These are phyloP conservation scores for Ashbya aceris DNA, from an alignment of 1,139 yeast species.

Conservation along the genomic window DNA sequence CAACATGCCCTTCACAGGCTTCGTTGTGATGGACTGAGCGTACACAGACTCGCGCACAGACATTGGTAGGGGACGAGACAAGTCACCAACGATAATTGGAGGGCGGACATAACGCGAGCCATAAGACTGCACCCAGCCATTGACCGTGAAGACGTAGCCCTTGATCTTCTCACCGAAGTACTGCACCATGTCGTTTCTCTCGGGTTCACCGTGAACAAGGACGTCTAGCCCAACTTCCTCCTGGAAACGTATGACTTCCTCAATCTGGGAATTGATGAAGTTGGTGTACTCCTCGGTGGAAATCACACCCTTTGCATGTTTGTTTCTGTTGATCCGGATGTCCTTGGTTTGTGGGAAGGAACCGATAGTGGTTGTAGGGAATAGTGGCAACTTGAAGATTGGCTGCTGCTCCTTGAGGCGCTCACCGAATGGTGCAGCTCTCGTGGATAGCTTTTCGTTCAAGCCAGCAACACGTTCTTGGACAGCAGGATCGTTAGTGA, in stretches of 20 bases:
- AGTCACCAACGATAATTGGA: constrained; percentile 97
- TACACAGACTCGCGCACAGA: constrained; percentile 98
- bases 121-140: constrained; percentile 99
- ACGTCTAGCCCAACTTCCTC: constrained; percentile 98
- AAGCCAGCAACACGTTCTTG: constrained; percentile 79
- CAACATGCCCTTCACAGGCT: constrained; percentile 99
- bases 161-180: constrained; percentile 98
- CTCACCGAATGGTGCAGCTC: constrained; percentile 76
- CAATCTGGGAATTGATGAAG: constrained; percentile 95
- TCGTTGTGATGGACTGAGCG: constrained; percentile 91
- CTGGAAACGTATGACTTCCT: constrained; percentile 94
- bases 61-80: constrained; percentile 97
- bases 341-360: constrained; percentile 99
- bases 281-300: constrained; percentile 90
- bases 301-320: constrained; percentile 92
- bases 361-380: constrained; percentile 99
- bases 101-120: constrained; percentile 99
- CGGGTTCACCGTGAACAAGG: constrained; percentile 99
- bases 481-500: constrained; percentile 88
- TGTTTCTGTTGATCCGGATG: constrained; percentile 96
- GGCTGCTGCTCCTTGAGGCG: constrained; percentile 84
- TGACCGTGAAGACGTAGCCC: constrained; percentile 95
- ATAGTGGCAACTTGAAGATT: constrained; percentile 86
- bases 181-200: constrained; percentile 99
- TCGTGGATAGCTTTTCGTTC: constrained; percentile 69